A percentile compares a stretch with the other conserved stretches of the same genome.
Conservation (phyloP, 108 stramenopile genomes). For the Discostella pseudostelligera region DNA sequence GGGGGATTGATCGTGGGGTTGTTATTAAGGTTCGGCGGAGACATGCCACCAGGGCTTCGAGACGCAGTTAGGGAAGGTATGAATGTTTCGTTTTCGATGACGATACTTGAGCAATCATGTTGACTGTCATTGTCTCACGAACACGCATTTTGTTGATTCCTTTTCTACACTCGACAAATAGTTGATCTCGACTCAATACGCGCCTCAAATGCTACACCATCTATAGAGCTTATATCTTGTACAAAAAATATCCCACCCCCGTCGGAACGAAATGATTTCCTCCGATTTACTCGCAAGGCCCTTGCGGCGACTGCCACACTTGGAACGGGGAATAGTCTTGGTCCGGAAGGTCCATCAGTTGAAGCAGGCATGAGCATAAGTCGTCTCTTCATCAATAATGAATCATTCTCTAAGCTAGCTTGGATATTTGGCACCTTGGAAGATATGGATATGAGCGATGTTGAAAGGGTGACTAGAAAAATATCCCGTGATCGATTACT, state of each 20-base stretch:
- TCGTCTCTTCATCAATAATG: constrained; percentile 52
- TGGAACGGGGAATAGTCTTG: constrained; percentile 85
- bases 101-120: no score
- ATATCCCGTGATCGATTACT: constrained; percentile 62
- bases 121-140: neutral
- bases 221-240: constrained; percentile 19
- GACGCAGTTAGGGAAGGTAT: constrained; percentile 60
- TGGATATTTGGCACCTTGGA: constrained; percentile 44
- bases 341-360: constrained; percentile 91
- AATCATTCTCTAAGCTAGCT: constrained; percentile 21
- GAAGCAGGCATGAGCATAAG: constrained; percentile 77
- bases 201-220: constrained; percentile 39
- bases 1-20: constrained; percentile 62
- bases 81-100: neutral
- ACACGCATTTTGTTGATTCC: neutral
- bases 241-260: constrained; percentile 33
- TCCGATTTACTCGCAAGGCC: constrained; percentile 63
- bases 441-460: constrained; percentile 31
- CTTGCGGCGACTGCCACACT: constrained; percentile 80
- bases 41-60: constrained; percentile 66
- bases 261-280: constrained; percentile 43
- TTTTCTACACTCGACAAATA: neutral
- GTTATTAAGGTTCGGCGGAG: constrained; percentile 47
- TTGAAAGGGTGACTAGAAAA: constrained; percentile 35
- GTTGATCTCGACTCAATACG: constrained; percentile 57